Conservation (phyloP, 2,329 filamentous ascomycete species). For the Lasiodiplodia theobromae region DNA sequence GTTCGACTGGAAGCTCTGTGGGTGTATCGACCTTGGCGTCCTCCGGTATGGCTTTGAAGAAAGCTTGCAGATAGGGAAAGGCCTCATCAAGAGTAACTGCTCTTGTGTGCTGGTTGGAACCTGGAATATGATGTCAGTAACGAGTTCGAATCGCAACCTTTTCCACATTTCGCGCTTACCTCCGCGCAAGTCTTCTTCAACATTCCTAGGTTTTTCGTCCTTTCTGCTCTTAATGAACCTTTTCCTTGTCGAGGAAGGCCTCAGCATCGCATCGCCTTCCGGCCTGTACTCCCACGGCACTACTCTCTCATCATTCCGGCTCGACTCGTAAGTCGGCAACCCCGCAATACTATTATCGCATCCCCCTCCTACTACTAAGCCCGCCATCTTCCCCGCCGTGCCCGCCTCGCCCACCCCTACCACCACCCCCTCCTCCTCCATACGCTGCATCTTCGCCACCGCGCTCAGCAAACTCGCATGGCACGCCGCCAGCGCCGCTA, state of each 20-base stretch:
- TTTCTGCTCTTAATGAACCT: background rate
- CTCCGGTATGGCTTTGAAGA: background rate
- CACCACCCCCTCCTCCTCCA: slow-evolving; percentile 32
- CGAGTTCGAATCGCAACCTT: background rate
- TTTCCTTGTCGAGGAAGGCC: background rate
- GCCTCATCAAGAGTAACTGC: background rate
- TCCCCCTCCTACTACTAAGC: background rate
- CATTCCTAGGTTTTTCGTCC: background rate
- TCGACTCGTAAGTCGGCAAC: slow-evolving; percentile 8
- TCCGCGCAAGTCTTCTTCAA: background rate
- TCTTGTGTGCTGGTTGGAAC: background rate
- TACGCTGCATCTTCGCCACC: slow-evolving; percentile 40
- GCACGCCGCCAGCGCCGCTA: slow-evolving; percentile 34
- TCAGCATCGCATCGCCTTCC: background rate
- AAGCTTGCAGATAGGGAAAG: background rate
- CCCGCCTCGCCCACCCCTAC: background rate
- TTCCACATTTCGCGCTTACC: background rate
- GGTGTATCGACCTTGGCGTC: background rate
- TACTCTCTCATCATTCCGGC: slow-evolving; percentile 1
- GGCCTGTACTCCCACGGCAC: slow-evolving; percentile 14
- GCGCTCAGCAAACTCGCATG: slow-evolving; percentile 40
- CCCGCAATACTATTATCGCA: background rate
- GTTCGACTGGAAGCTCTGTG: background rate
- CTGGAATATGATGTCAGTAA: background rate
- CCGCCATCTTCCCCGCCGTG: background rate